Base-by-base conservation (phyloP, 2,329 filamentous ascomycete genomes). In the Venturia aucupariae region DNA sequence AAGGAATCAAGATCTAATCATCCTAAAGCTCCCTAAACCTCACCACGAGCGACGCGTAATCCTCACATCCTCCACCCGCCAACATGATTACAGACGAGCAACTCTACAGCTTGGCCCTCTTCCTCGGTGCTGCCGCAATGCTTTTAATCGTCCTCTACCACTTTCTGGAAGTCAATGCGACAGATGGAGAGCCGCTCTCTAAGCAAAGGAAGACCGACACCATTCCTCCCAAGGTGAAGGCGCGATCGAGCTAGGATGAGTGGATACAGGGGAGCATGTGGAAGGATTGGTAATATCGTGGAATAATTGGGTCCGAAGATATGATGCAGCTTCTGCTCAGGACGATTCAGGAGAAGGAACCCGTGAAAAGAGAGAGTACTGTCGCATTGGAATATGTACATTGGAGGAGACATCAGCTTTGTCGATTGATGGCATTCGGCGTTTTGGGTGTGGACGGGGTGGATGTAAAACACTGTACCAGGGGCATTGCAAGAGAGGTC, bases 61-160 rank as follows among this genome's bases (percentile, higher is more conserved):
- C 24, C 41, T 60, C 59, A 60, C 59, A 41, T 27, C n/a, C 15
- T 22, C 22, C 35, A 11, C 8, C 59, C 59, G n/a, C 72, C 80
- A 90, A 72, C 60, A 99, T 99, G 94, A 97, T 99, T 75, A 89
- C 92, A 75, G 94, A 99, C 85, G 81, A 84, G 75, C 87, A 94
- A 69, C 87, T 99, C 71, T 97, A 97, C 83, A 84, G 84, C 67
- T 85, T 99, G 38, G 92, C 94, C 76, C 87, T 97, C 75, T 93
- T 97, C 76, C 89, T 99, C 66, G 94, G 94, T 79, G 89, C 87
- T 64, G 84, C 87, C 48, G 86, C 93, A 68, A 93, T 97, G 90
- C 81, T 97, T 55, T 83, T 99, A 67, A 97, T 97, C 69, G 86
- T 99, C 38, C 78, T 96, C 35, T 97, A 99, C 78, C 92, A 97